phyloP scores from a whole-genome alignment of 2,329 filamentous ascomycete genomes.

The Sclerotiophoma versabilis region DNA sequence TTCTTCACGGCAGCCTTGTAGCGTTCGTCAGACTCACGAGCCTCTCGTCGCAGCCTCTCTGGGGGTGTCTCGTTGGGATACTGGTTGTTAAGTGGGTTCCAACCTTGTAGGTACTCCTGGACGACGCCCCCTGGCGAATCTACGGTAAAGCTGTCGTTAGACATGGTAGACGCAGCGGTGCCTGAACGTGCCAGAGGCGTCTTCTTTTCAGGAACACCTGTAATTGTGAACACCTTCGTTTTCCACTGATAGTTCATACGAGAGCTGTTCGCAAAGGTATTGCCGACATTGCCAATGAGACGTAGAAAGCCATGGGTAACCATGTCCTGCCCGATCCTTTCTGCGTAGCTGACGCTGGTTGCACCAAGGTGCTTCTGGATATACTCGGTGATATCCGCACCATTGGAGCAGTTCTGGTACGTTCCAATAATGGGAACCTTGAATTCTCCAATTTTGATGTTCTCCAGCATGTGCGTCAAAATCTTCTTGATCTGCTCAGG shows the following conservation, averaged over 20 bases:
- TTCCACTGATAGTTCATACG: constrained; percentile 98
- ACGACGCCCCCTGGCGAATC: constrained; percentile 86
- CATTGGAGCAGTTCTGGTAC: constrained; percentile 90
- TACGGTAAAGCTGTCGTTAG: constrained; percentile 57
- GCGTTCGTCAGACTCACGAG: constrained; percentile 86
- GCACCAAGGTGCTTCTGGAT: constrained; percentile 87
- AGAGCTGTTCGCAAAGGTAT: constrained; percentile 95
- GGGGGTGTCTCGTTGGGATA: constrained; percentile 92
- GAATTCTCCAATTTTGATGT: constrained; percentile 84
- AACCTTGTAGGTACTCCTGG: constrained; percentile 86
- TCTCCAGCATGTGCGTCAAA: constrained; percentile 82
- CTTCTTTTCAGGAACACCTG: constrained; percentile 90
- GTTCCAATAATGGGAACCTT: constrained; percentile 96
- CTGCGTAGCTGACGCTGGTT: constrained; percentile 85
- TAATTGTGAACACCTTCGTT: constrained; percentile 85
- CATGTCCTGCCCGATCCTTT: constrained; percentile 93
- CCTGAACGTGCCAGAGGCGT: constrained; percentile 74
- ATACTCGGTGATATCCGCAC: constrained; percentile 94
- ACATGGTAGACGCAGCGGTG: constrained; percentile 64
- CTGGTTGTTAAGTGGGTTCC: constrained; percentile 90
- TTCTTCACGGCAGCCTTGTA: constrained; percentile 88
- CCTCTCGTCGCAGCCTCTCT: constrained; percentile 86
- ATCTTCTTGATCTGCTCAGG: constrained; percentile 92
- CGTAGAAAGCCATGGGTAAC: constrained; percentile 85
- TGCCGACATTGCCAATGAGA: constrained; percentile 92